These are phyloP conservation scores for Thuja plicata DNA, from an alignment of 83 land plant genomes.

Conservation along the genomic window DNA sequence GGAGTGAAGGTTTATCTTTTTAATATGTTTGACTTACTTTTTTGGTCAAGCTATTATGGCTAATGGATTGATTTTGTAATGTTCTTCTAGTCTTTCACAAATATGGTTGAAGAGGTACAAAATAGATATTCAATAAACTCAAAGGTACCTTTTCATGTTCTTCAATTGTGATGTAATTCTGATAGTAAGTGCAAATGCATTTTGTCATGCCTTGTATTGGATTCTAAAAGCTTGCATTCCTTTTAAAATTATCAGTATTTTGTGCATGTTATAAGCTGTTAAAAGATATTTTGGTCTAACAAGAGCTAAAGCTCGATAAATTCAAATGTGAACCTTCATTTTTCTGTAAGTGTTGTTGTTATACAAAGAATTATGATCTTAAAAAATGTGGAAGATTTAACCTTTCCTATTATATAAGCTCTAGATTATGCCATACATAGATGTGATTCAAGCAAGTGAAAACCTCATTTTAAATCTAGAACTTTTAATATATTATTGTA, in stretches of 20 bases:
- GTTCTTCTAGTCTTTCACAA: conserved; percentile 54
- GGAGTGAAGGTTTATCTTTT: background rate
- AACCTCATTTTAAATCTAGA: background rate
- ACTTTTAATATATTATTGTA: no score
- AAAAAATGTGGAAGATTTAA: background rate
- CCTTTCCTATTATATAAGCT: background rate
- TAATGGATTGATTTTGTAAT: background rate
- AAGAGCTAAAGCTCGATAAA: background rate
- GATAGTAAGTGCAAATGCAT: background rate
- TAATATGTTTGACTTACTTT: background rate
- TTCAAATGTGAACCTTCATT: background rate
- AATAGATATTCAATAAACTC: conserved; percentile 70
- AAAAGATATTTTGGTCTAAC: background rate
- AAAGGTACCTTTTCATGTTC: conserved; percentile 40
- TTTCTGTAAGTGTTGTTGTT: background rate
- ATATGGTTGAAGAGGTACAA: conserved; percentile 70
- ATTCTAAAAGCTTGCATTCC: background rate
- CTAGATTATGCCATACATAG: background rate
- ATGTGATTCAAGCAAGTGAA: background rate
- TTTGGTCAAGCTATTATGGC: background rate
- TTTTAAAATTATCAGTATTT: background rate
- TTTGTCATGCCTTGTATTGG: background rate
- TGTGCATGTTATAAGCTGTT: background rate
- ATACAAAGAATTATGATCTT: background rate
- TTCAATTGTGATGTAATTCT: background rate